Evolutionary conservation across 2,329 filamentous ascomycete genomes (phyloP).

Genomic region (Raffaelea albimanens): DNA sequence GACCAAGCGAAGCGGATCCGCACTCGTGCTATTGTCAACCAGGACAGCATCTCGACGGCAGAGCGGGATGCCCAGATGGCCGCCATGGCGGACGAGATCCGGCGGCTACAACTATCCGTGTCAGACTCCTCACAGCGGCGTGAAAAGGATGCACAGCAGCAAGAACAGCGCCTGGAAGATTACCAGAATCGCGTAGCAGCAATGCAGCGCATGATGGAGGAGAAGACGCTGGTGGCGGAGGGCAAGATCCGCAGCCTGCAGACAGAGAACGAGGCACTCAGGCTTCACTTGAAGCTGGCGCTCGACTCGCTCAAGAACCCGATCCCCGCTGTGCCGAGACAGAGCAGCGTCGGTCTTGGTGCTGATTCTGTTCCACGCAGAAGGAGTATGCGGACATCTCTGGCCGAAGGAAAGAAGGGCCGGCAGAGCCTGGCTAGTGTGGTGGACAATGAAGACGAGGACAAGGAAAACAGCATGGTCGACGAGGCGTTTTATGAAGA

Average conservation of each 20-base stretch:
- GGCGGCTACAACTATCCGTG: conserved; percentile 67
- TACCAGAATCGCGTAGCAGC: conserved; percentile 84
- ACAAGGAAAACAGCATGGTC: conserved; percentile 17
- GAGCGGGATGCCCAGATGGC: conserved; percentile 90
- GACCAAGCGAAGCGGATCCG: conserved; percentile 97
- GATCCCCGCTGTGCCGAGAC: conserved; percentile 50
- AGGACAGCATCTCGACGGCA: conserved; percentile 84
- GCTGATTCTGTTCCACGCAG: too few relatives aligned
- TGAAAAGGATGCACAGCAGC: conserved; percentile 62
- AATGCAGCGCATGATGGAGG: conserved; percentile 95
- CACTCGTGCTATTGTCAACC: conserved; percentile 88
- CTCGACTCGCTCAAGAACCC: conserved; percentile 84
- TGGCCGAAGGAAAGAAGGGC: too few relatives aligned
- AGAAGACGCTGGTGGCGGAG: conserved; percentile 79
- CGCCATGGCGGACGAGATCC: conserved; percentile 93
- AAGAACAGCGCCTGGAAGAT: conserved; percentile 81
- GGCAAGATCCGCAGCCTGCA: conserved; percentile 87
- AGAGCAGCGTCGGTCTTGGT: conserved; percentile 16
- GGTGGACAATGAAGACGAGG: conserved; percentile 2
- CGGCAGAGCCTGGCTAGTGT: not conserved
- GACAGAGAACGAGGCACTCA: conserved; percentile 82
- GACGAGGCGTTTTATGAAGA: conserved; percentile 18
- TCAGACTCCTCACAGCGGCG: conserved; percentile 53
- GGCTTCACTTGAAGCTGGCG: conserved; percentile 79
- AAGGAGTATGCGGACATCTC: too few relatives aligned